phyloP scores from a whole-genome alignment of 2,329 filamentous ascomycete genomes.

The Tetracladium maxilliforme region DNA sequence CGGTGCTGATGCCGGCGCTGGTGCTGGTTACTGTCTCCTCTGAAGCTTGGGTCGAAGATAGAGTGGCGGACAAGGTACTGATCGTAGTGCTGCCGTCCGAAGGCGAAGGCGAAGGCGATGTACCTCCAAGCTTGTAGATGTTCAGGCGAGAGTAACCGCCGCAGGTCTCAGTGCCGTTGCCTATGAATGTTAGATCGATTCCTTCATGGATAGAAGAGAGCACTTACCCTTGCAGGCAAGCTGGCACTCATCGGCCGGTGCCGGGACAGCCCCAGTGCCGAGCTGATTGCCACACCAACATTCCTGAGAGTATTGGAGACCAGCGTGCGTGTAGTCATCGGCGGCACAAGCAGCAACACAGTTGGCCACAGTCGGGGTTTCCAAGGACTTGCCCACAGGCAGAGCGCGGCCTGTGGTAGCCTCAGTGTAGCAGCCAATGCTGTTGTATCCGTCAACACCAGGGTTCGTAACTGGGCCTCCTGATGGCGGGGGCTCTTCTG shows the following conservation, averaged over 20 bases:
- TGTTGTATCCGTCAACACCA: conserved; percentile 13
- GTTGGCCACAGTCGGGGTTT: conserved; percentile 2
- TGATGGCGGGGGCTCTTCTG: conserved; percentile 3
- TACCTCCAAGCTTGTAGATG: conserved; percentile 2
- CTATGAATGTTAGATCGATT: conserved; percentile 7
- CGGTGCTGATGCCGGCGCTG: conserved; percentile 1
- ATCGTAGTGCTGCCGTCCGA: conserved; percentile 3
- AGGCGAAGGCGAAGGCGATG: conserved; percentile 4
- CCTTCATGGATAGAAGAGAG: conserved; percentile 7
- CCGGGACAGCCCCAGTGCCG: conserved; percentile 6
- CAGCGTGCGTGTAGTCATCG: conserved; percentile 14
- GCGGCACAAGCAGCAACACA: conserved; percentile 8
- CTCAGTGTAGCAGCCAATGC: conserved; percentile 20
- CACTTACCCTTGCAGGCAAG: conserved; percentile 11
- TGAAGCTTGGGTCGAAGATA: conserved; percentile 5
- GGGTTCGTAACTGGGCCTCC: conserved; percentile 11
- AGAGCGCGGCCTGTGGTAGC: conserved; percentile 12
- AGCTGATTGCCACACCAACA: conserved; percentile 14
- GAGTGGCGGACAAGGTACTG: conserved; percentile 2
- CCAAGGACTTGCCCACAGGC: conserved; percentile 4
- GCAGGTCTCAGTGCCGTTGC: conserved; percentile 6
- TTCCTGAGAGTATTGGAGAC: conserved; percentile 16
- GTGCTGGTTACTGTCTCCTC: not conserved
- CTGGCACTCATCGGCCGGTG: conserved; percentile 12
- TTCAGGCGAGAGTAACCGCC: conserved; percentile 4